A percentile compares a stretch with the other conserved stretches of the same genome.
phyloP scores from a whole-genome alignment of 805 yeast species.

The Dipodascopsis tothii region DNA sequence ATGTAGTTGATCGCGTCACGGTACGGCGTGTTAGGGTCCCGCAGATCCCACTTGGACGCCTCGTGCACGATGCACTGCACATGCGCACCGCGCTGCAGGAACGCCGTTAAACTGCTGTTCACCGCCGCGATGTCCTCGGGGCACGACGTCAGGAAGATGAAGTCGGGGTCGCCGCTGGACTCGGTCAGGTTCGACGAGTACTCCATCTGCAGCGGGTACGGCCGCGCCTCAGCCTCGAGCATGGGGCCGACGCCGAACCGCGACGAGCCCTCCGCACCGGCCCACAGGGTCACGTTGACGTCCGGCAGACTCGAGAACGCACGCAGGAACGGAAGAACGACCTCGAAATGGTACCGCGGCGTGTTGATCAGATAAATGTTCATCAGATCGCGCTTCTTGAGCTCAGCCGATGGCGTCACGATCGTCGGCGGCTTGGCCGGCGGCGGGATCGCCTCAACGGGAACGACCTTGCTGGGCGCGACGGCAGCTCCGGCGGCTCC shows the following conservation, averaged over 20 bases:
- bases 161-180: constrained; percentile 4
- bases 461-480: too few species aligned
- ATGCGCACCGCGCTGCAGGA: constrained; percentile 6
- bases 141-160: constrained; percentile 8
- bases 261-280: background rate
- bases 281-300: constrained; percentile 14
- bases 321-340: constrained; percentile 14
- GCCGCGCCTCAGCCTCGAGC: constrained; percentile 7
- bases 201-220: constrained; percentile 2
- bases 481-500: too few species aligned
- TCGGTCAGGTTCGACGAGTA: background rate
- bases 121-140: constrained; percentile 7
- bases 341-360: constrained; percentile 20
- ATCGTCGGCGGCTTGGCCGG: too few species aligned
- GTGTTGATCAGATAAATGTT: constrained; percentile 14
- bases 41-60: constrained; percentile 8
- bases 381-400: constrained; percentile 3
- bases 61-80: constrained; percentile 12
- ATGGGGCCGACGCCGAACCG: constrained; percentile 8
- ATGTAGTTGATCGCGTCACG: constrained; percentile 12
- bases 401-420: too few species aligned
- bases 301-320: constrained; percentile 7
- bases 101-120: background rate
- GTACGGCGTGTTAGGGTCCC: constrained; percentile 6
- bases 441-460: too few species aligned